Percentiles rank a stretch among this genome's conserved stretches.
Evolutionary conservation across 306 rosid species (phyloP).

Genomic region (Prunus fruticosa): DNA sequence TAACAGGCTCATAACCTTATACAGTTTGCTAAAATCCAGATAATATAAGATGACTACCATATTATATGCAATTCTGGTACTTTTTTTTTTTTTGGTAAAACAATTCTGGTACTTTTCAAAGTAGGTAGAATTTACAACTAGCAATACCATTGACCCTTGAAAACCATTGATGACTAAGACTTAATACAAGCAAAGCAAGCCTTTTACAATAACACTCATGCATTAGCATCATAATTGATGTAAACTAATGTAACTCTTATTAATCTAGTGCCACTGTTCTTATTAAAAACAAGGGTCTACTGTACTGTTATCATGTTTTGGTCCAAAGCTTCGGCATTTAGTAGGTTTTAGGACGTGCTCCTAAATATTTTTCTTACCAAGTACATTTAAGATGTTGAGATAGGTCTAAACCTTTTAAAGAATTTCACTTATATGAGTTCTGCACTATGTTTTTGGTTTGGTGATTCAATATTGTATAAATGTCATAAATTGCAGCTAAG

Average conservation of each 20-base stretch:
- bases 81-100: no score
- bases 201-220: background rate
- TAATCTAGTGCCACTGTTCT: background rate
- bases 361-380: background rate
- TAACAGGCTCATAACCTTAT: conserved; percentile 28
- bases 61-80: background rate
- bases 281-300: background rate
- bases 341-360: background rate
- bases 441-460: background rate
- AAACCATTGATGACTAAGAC: background rate
- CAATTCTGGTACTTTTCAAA: background rate
- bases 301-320: background rate
- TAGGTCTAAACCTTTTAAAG: background rate
- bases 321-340: conserved; percentile 1
- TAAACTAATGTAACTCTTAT: background rate
- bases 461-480: background rate
- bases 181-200: background rate
- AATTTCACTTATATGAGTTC: background rate
- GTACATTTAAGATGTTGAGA: background rate
- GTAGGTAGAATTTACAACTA: background rate
- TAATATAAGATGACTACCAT: conserved; percentile 15
- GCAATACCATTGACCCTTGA: background rate
- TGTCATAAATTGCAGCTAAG: background rate
- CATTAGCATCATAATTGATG: background rate
- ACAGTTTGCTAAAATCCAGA: conserved; percentile 15